Conservation (phyloP, 2,329 filamentous ascomycete genomes). For the Akanthomyces uredinophilus region DNA sequence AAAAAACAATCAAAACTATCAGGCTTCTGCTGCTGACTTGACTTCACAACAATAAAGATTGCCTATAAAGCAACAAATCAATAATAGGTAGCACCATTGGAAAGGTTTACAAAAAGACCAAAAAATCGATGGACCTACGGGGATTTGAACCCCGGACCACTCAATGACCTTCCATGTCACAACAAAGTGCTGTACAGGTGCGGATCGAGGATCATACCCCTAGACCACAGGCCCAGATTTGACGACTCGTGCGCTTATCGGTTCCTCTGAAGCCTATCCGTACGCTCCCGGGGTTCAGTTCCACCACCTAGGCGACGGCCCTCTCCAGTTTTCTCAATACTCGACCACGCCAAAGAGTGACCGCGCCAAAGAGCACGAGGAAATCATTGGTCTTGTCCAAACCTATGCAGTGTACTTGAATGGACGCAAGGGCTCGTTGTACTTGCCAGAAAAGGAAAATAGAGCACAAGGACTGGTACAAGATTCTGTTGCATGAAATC, state of each 20-base stretch:
- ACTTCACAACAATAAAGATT: too few species aligned
- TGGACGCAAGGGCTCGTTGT: too few species aligned
- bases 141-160: slow-evolving; percentile 12
- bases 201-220: slow-evolving; percentile 12
- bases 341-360: too few species aligned
- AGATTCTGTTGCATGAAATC: neutral
- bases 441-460: too few species aligned
- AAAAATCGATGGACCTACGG: slow-evolving; percentile 6
- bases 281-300: too few species aligned
- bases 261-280: neutral
- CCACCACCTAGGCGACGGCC: too few species aligned
- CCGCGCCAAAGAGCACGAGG: too few species aligned
- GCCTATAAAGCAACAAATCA: neutral
- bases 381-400: too few species aligned
- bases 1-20: too few species aligned
- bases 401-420: too few species aligned
- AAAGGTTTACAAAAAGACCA: neutral
- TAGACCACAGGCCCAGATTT: slow-evolving; percentile 11
- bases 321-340: too few species aligned
- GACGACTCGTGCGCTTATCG: neutral
- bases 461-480: neutral
- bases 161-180: neutral
- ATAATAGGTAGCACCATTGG: neutral
- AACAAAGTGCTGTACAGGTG: neutral
- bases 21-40: too few species aligned